These are phyloP conservation scores for Trichoderma gracile DNA, from an alignment of 2,329 filamentous ascomycete species.

Conservation along the genomic window DNA sequence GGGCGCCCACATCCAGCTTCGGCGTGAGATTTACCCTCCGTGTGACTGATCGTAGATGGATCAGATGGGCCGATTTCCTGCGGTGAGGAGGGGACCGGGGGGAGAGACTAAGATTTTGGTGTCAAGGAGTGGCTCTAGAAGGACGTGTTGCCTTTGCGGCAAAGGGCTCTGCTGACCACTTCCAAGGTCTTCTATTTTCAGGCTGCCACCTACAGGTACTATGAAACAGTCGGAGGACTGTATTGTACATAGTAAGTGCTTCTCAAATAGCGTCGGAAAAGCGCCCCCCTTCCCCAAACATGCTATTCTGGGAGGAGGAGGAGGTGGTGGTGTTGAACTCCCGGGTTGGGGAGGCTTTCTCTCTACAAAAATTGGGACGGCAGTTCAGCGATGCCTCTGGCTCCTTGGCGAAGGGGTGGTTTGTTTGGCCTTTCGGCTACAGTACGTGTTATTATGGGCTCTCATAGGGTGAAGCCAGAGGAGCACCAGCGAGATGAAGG, in stretches of 20 bases:
- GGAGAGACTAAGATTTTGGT: constrained; percentile 8
- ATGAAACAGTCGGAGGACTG: background rate
- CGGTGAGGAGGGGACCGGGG: background rate
- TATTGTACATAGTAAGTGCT: too few species aligned
- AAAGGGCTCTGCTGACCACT: constrained; percentile 17
- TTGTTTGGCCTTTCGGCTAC: background rate
- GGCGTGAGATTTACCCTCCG: constrained; percentile 20
- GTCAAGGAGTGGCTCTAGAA: constrained; percentile 10
- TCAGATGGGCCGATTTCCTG: constrained; percentile 26
- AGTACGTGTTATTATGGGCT: too few species aligned
- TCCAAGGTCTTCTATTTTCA: background rate
- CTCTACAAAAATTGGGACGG: background rate
- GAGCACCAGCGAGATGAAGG: background rate
- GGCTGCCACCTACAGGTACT: background rate
- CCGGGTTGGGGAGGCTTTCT: constrained; percentile 3
- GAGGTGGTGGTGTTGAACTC: background rate
- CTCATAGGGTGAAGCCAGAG: too few species aligned
- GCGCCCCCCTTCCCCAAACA: background rate
- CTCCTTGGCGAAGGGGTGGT: too few species aligned
- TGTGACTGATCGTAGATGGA: constrained; percentile 24
- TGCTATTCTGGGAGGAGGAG: background rate
- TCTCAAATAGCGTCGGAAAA: constrained; percentile 6
- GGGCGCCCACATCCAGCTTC: background rate
- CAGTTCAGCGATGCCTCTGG: too few species aligned
- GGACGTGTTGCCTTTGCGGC: background rate